Conservation (phyloP, 306 rosid genomes). For the Cicer judaicum region DNA sequence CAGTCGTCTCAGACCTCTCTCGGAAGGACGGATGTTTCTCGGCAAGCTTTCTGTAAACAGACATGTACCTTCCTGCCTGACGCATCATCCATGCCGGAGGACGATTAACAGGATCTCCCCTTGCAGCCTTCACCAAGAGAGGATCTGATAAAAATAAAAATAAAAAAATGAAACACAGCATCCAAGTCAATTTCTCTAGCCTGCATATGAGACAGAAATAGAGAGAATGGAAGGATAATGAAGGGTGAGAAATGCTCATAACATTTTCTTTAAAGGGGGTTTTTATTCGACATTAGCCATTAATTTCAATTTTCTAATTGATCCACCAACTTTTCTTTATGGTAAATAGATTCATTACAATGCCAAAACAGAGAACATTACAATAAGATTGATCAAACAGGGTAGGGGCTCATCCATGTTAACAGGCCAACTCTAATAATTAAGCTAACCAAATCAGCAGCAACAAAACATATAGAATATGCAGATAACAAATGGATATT, state of each 20-base stretch:
- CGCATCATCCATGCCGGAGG: conserved; percentile 99
- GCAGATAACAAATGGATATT: too few species aligned
- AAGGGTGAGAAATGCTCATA: conserved; percentile 12
- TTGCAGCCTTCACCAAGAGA: conserved; percentile 91
- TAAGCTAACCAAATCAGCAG: too few species aligned
- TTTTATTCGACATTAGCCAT: background rate
- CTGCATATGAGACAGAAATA: background rate
- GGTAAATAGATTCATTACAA: too few species aligned
- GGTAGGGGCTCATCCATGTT: too few species aligned
- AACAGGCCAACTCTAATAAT: too few species aligned
- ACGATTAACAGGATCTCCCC: conserved; percentile 86
- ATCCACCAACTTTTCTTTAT: background rate
- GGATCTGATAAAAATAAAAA: conserved; percentile 62
- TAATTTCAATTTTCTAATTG: background rate
- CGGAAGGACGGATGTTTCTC: conserved; percentile 95
- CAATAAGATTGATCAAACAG: too few species aligned
- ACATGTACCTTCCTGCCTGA: conserved; percentile 99
- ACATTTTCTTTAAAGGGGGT: conserved; percentile 4
- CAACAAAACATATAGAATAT: too few species aligned
- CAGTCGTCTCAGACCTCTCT: conserved; percentile 97
- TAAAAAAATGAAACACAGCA: conserved; percentile 30
- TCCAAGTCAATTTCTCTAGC: conserved; percentile 31
- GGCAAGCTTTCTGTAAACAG: conserved; percentile 92
- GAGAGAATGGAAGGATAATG: background rate
- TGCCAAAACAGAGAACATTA: too few species aligned